Percentiles rank a stretch among this genome's conserved stretches.
Conservation (phyloP, 345 rosid species). For the Dipteronia sinensis region DNA sequence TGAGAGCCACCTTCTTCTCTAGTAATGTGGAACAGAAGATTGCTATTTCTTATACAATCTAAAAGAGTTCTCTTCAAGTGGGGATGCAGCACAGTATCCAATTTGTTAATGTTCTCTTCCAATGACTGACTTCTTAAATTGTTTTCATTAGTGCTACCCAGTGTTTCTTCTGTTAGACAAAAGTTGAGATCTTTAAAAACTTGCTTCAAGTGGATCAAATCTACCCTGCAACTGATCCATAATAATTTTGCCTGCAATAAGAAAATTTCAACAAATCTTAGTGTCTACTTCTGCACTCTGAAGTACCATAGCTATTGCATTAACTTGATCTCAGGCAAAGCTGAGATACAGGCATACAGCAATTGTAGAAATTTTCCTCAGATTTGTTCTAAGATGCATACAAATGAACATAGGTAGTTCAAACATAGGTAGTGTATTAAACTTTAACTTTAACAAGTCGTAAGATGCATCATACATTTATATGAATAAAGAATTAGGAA, state of each 20-base stretch:
- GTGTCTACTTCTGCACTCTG: background rate
- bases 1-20: constrained; percentile 49
- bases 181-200: constrained; percentile 44
- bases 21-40: constrained; percentile 32
- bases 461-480: background rate
- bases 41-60: constrained; percentile 58
- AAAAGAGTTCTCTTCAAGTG: constrained; percentile 48
- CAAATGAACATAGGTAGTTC: background rate
- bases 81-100: constrained; percentile 43
- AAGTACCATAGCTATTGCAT: background rate
- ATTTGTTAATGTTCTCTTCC: constrained; percentile 44
- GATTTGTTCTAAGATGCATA: background rate
- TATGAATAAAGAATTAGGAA: background rate
- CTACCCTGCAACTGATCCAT: constrained; percentile 62
- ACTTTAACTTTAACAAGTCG: background rate
- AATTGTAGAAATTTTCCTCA: background rate
- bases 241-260: constrained; percentile 60
- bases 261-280: constrained; percentile 20
- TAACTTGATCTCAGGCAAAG: background rate
- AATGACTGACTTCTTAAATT: constrained; percentile 26
- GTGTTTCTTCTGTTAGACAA: constrained; percentile 42
- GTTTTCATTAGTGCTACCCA: constrained; percentile 17
- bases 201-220: constrained; percentile 54
- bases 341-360: background rate
- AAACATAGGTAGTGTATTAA: background rate